These are phyloP conservation scores for Erucastrum elatum DNA, from an alignment of 345 rosid species.

Conservation along the genomic window DNA sequence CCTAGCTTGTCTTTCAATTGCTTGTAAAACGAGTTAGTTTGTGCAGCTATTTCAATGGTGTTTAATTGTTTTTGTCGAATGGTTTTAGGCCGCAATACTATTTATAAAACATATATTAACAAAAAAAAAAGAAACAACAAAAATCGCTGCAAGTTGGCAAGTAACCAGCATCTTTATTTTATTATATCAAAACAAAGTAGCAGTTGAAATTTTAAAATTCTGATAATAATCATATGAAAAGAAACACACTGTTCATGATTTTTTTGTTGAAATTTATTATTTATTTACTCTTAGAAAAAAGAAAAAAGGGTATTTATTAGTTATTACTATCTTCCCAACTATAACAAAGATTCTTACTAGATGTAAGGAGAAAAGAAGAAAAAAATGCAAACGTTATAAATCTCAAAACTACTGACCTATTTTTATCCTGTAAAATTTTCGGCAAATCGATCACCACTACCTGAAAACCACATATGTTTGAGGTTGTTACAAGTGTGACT, in stretches of 20 bases:
- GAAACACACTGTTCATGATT: not conserved
- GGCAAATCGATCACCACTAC: not conserved
- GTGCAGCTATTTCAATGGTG: not conserved
- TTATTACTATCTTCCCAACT: slow-evolving; percentile 4
- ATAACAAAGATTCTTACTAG: slow-evolving; percentile 1
- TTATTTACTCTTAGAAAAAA: not conserved
- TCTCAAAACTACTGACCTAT: slow-evolving; percentile 9
- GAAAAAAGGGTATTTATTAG: not conserved
- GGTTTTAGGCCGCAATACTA: not conserved
- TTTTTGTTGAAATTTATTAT: too few species aligned
- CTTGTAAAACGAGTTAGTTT: slow-evolving; percentile 9
- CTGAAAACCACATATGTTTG: slow-evolving; percentile 24
- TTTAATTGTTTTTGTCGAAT: not conserved
- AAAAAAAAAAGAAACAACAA: not conserved
- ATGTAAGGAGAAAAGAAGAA: slow-evolving; percentile 1
- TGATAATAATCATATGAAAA: not conserved
- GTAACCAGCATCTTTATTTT: not conserved
- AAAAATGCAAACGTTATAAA: not conserved
- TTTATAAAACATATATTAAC: not conserved
- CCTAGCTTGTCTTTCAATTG: not conserved
- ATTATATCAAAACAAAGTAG: not conserved
- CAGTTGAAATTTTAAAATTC: not conserved
- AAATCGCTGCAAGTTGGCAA: not conserved
- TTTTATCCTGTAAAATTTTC: slow-evolving; percentile 4
- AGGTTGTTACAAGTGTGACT: slow-evolving; percentile 23